Conservation (phyloP, 441 rosid genomes). For the Gossypium gossypioides region DNA sequence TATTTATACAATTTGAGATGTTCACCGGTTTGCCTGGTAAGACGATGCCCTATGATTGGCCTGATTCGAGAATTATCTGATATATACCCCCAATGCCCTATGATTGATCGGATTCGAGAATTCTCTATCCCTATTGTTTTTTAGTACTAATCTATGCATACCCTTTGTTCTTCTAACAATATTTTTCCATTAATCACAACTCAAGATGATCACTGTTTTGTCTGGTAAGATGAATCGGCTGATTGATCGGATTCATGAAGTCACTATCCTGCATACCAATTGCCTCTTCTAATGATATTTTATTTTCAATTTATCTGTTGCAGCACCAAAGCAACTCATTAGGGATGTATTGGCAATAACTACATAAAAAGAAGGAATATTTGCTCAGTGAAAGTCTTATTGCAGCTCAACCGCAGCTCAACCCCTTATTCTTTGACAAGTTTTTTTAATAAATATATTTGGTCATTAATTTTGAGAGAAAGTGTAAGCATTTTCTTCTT, state of each 20-base stretch:
- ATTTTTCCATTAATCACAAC: conserved; percentile 18
- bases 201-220: conserved; percentile 44
- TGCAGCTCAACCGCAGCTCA: background rate
- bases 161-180: background rate
- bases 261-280: background rate
- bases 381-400: background rate
- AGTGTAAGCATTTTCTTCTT: background rate
- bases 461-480: background rate
- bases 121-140: background rate
- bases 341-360: conserved; percentile 37
- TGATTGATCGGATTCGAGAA: background rate
- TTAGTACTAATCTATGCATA: background rate
- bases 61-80: background rate
- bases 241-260: background rate
- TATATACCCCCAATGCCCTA: background rate
- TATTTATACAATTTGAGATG: conserved; percentile 44
- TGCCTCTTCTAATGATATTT: background rate
- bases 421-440: background rate
- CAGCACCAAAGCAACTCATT: conserved; percentile 42
- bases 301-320: conserved; percentile 12
- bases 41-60: background rate
- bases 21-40: conserved; percentile 55
- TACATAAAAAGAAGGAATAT: conserved; percentile 10
- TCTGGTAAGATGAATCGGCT: conserved; percentile 30
- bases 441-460: background rate